A percentile compares a stretch with the other conserved stretches of the same genome.
These are phyloP conservation scores for Triglochin maritima DNA, from an alignment of 106 monocot genomes.

Conservation along the genomic window DNA sequence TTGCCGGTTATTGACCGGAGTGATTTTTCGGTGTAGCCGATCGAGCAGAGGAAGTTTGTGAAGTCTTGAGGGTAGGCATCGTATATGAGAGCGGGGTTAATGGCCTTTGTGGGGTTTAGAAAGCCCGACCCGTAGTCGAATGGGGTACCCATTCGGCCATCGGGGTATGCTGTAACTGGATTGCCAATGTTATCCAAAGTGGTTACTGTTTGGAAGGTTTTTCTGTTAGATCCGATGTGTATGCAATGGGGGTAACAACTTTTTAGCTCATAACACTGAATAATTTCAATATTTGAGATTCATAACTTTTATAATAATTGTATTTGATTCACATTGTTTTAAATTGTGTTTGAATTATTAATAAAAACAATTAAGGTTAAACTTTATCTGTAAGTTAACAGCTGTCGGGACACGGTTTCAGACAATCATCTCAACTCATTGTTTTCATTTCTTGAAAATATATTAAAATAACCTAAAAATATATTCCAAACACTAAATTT, in stretches of 20 bases:
- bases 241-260: neutral
- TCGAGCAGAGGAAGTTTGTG: constrained; percentile 64
- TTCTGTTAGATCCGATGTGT: neutral
- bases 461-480: no score
- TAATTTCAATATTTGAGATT: no score
- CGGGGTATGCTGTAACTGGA: constrained; percentile 44
- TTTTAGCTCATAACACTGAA: no score
- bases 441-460: no score
- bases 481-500: no score
- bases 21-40: constrained; percentile 50
- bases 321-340: no score
- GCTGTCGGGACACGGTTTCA: no score
- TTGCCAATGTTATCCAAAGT: constrained; percentile 40
- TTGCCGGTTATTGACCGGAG: constrained; percentile 55
- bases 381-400: no score
- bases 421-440: no score
- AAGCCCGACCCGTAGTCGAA: constrained; percentile 90
- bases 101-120: constrained; percentile 32
- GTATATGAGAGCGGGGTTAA: constrained; percentile 71
- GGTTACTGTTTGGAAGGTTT: constrained; percentile 33
- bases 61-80: constrained; percentile 55
- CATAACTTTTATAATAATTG: no score
- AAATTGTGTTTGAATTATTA: no score
- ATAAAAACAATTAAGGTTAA: no score
- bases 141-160: constrained; percentile 45